Evolutionary conservation across 2,329 filamentous ascomycete species (phyloP), one percentile per base, ranked within the genome.

Genomic region (Diaporthe ampelina): DNA sequence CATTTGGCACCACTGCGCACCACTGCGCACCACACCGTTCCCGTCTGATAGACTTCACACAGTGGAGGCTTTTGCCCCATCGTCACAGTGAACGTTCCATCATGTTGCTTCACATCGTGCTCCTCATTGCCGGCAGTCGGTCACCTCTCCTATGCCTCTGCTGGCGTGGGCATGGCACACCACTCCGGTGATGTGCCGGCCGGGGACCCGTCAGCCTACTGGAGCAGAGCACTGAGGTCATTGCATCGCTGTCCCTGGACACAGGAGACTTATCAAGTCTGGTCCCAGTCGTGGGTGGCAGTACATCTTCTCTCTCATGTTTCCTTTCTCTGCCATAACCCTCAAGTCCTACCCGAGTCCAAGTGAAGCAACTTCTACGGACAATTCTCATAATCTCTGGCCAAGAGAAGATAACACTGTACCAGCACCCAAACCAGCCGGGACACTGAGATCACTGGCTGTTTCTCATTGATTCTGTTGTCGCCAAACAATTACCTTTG

Each of bases 21-120:
- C 40, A 54, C 58, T 24, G 43, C 32, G 26, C 63, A 63, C 19
- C 63, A 70, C 56, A 73, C 74, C 74, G 70, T 73, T 73, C 74
- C 57, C 59, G 57, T 61, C 69, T 56, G 40, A 26, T 73, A 71
- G 58, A 61, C 19, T 54, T 72, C 72, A 63, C 74, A 76, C 74
- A 19, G 72, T 76, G 74, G 72, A 19, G 21, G 24, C n/a, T 35
- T 15, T 56, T 59, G 29, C 59, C 29, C 58, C 48, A 68, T 48
- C 10, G 58, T 37, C 35, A 45, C 54, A 50, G 73, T 73, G 50
- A 76, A 76, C 75, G 75, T 76, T 75, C 70, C 75, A 76, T 76
- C 74, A n/a, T 48, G 19, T 32, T 71, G 56, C 15, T 50, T 56
- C 54, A 24, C 65, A 37, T 52, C 63, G 24, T 67, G 43, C 9